Evolutionary conservation across 2,329 filamentous ascomycete species (phyloP), one percentile per base, ranked within the genome.

Genomic region (Aspergillus transmontanensis): DNA sequence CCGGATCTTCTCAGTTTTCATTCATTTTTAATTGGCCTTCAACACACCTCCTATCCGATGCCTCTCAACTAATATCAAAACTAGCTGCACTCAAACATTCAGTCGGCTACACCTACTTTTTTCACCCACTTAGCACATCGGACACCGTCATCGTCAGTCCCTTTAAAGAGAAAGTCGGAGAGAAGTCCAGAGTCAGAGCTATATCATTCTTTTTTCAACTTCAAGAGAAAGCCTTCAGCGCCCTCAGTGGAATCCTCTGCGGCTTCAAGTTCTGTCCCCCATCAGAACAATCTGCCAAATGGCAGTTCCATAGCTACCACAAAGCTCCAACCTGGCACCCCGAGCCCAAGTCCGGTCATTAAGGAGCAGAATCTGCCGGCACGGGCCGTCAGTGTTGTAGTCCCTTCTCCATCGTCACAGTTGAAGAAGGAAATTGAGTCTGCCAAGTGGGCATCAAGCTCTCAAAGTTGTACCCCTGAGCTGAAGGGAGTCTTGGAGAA

Each of bases 331-430:
- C 46, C 58, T 46, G 53, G 30, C n/a, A 65, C 59, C 9, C 63
- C 55, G 5, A 67, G 55, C 34, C 60, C 65, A 39, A 39, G 28
- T 5, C 58, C 64, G 28, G 21, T 63, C 21, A n/a, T 57, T 45
- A n/a, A 34, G 53, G 21, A 57, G 26, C 9, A 62, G 16, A 41
- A 16, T 41, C 14, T 19, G 36, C 36, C 23, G 23, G 19, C 21
- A 41, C 7, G 57, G 34, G 45, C 56, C 3, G 12, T 71, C 19
- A 68, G 63, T 19, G 72, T 74, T 1, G 67, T 73, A 4, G 60
- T 74, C 16, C 70, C 72, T 1, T 70, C 71, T 9, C 71, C 72
- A 0, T 71, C 72, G 1, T 51, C 48, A 19, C 60, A 66, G n/a
- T 64, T 69, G 10, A 63, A 58, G 32, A 57, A 57, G 21, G 64